A percentile compares a stretch with the other conserved stretches of the same genome.
These are phyloP conservation scores for Scleromitrula shiraiana DNA, from an alignment of 2,329 filamentous ascomycete species.

Conservation along the genomic window DNA sequence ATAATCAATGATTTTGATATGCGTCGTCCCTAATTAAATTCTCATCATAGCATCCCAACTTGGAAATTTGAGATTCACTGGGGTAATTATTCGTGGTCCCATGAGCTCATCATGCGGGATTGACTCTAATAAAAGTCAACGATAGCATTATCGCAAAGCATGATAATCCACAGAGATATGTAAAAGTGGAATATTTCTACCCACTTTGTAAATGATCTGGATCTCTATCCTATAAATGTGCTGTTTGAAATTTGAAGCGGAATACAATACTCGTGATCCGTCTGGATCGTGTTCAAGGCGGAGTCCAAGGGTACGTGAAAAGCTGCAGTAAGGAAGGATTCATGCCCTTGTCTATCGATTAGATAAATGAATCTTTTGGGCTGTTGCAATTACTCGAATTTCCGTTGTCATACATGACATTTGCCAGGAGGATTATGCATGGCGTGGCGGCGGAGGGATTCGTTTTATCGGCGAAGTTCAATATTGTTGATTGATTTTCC, in stretches of 20 bases:
- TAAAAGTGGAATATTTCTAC: conserved; percentile 7
- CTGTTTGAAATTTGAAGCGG: conserved; percentile 3
- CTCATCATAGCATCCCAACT: too few relatives aligned
- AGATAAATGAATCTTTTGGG: conserved; percentile 1
- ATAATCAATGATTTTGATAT: too few relatives aligned
- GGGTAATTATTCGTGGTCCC: too few relatives aligned
- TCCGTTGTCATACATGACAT: neutral
- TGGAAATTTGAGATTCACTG: neutral
- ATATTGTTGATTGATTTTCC: too few relatives aligned
- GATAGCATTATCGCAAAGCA: neutral
- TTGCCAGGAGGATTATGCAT: neutral
- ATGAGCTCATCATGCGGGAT: neutral
- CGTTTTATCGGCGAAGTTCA: neutral
- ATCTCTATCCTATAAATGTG: neutral
- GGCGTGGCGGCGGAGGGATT: neutral
- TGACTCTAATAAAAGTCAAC: neutral
- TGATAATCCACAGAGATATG: conserved; percentile 1
- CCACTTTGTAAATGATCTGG: conserved; percentile 3
- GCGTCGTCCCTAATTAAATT: too few relatives aligned
- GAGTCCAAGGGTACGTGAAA: conserved; percentile 1
- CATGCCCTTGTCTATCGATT: conserved; percentile 9
- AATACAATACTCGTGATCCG: neutral
- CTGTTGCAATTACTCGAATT: neutral
- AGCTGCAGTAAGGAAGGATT: conserved; percentile 6
- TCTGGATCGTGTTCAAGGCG: conserved; percentile 7